Percentiles rank a stretch among this genome's conserved stretches.
phyloP scores from a whole-genome alignment of 2,329 filamentous ascomycete genomes.

The Penicillium sclerotiorum region DNA sequence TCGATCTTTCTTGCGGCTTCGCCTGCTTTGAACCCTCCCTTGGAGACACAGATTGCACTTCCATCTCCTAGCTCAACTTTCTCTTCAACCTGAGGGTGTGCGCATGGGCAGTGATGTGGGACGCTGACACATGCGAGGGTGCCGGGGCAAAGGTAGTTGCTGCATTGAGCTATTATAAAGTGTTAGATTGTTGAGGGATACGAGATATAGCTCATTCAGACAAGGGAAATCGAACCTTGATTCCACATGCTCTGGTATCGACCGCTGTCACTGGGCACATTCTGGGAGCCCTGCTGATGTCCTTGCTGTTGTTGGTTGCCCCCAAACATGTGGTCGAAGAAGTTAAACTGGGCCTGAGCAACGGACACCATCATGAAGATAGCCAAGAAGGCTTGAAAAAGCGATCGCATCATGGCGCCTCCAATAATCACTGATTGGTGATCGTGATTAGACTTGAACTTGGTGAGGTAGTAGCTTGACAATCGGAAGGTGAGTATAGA shows the following conservation, averaged over 20 bases:
- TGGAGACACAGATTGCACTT: conserved; percentile 52
- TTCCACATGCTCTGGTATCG: conserved; percentile 77
- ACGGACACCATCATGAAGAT: conserved; percentile 63
- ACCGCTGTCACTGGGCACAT: conserved; percentile 79
- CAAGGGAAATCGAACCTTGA: conserved; percentile 54
- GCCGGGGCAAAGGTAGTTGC: conserved; percentile 91
- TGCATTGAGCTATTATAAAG: conserved; percentile 68
- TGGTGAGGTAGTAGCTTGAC: not conserved
- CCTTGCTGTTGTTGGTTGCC: conserved; percentile 60
- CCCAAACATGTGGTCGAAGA: conserved; percentile 98
- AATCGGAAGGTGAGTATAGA: conserved; percentile 5
- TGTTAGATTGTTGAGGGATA: not conserved
- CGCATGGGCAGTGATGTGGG: conserved; percentile 94
- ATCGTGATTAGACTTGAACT: not conserved
- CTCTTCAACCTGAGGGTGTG: conserved; percentile 74
- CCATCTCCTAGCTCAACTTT: conserved; percentile 66
- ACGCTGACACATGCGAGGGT: conserved; percentile 95
- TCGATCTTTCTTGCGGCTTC: conserved; percentile 54
- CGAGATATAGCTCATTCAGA: not conserved
- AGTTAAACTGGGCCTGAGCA: conserved; percentile 81
- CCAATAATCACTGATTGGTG: not conserved
- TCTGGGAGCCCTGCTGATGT: conserved; percentile 64
- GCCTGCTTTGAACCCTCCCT: conserved; percentile 50
- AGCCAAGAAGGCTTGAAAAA: conserved; percentile 34
- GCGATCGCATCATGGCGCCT: conserved; percentile 30